phyloP scores from a whole-genome alignment of 202 grass and related monocot species.

The Elaeis oleifera region DNA sequence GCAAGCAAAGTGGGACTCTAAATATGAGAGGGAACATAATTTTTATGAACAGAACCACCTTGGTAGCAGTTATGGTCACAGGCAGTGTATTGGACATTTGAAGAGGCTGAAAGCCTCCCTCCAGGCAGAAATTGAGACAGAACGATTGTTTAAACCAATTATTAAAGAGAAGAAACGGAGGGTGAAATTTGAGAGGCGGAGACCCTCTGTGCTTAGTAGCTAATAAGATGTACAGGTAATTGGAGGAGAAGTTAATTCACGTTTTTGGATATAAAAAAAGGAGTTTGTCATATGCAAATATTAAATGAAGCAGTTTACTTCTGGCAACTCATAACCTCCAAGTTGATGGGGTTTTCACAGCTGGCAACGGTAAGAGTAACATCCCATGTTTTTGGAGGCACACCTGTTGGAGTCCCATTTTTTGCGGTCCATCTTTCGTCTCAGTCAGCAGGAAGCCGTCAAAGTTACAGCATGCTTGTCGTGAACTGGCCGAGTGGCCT shows the following conservation, averaged over 20 bases:
- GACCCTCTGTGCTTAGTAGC: conserved; percentile 43
- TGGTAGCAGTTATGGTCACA: conserved; percentile 21
- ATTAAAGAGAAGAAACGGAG: conserved; percentile 53
- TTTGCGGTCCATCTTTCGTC: conserved; percentile 23
- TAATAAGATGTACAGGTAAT: conserved; percentile 13
- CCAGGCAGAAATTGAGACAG: conserved; percentile 38
- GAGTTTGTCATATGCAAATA: background rate
- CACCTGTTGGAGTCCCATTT: conserved; percentile 7
- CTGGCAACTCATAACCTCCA: conserved; percentile 15
- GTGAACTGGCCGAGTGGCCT: conserved; percentile 23
- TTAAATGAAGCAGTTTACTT: conserved; percentile 10
- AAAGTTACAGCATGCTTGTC: conserved; percentile 18
- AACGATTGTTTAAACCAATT: conserved; percentile 41
- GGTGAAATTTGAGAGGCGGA: conserved; percentile 39
- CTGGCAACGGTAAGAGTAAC: conserved; percentile 15
- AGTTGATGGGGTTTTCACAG: conserved; percentile 13
- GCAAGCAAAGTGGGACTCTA: conserved; percentile 80
- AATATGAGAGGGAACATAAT: conserved; percentile 44
- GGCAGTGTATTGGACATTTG: conserved; percentile 48
- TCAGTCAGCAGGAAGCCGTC: background rate
- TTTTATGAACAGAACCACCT: conserved; percentile 10
- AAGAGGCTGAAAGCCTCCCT: conserved; percentile 54
- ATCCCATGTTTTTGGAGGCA: conserved; percentile 34
- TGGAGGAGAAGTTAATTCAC: conserved; percentile 16
- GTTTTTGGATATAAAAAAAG: background rate